Percentiles rank a stretch among this genome's conserved stretches.
phyloP scores from a whole-genome alignment of 2,329 filamentous ascomycete genomes.

The Fusarium austroafricanum region DNA sequence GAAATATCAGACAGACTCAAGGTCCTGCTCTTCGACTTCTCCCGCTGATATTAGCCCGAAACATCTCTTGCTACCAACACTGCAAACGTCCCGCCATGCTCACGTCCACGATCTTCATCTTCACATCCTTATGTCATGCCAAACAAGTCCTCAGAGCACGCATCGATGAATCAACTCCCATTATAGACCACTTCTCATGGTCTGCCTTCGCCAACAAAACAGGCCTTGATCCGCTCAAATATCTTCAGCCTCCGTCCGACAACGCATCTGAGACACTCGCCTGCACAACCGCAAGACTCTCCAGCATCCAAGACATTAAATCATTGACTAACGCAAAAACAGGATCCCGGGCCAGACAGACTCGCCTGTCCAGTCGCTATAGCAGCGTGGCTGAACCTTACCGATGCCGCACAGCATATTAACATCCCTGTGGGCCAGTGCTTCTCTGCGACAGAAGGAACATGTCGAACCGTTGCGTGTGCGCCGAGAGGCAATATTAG shows the following conservation, averaged over 20 bases:
- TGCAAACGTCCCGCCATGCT: conserved; percentile 16
- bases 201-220: conserved; percentile 16
- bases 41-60: background rate
- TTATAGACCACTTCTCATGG: conserved; percentile 32
- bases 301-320: background rate
- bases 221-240: conserved; percentile 26
- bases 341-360: conserved; percentile 35
- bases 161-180: background rate
- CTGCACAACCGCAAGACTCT: conserved; percentile 28
- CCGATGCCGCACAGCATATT: conserved; percentile 6
- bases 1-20: background rate
- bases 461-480: conserved; percentile 36
- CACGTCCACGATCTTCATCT: background rate
- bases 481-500: conserved; percentile 16
- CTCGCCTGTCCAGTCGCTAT: conserved; percentile 37
- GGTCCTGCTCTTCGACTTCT: background rate
- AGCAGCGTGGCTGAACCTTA: conserved; percentile 22
- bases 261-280: conserved; percentile 22
- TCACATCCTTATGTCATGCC: conserved; percentile 6
- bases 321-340: background rate
- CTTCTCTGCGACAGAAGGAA: conserved; percentile 3
- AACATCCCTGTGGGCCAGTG: conserved; percentile 25
- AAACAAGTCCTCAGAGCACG: background rate
- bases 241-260: conserved; percentile 3
- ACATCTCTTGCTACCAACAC: background rate